Evolutionary conservation across 2,329 filamentous ascomycete species (phyloP).

Genomic region (Bretziella fagacearum): DNA sequence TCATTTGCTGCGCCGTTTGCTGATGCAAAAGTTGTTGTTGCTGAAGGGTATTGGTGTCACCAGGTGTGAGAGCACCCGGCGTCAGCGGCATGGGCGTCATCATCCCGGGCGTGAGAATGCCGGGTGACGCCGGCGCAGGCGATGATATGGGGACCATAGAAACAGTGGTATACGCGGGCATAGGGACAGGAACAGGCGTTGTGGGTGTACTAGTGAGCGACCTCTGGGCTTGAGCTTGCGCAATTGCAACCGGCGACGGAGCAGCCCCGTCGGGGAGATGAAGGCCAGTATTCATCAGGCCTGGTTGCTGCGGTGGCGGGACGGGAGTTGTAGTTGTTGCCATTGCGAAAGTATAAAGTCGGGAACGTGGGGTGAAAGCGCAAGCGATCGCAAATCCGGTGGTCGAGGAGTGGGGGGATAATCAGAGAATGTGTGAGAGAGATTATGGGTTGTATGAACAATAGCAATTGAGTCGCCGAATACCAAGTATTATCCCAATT

Average conservation of each 20-base stretch:
- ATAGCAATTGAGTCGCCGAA: no score
- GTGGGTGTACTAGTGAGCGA: conserved; percentile 6
- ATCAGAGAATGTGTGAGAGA: no score
- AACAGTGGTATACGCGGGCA: conserved; percentile 17
- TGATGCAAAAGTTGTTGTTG: conserved; percentile 10
- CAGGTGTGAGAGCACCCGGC: neutral
- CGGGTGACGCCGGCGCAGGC: conserved; percentile 11
- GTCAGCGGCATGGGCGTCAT: conserved; percentile 11
- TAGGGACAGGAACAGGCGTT: conserved; percentile 6
- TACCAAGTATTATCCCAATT: no score
- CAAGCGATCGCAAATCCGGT: no score
- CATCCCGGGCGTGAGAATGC: conserved; percentile 9
- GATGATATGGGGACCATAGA: conserved; percentile 16
- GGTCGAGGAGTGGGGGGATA: no score
- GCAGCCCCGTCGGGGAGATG: conserved; percentile 16
- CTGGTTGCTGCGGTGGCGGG: conserved; percentile 10
- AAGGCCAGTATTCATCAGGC: conserved; percentile 13
- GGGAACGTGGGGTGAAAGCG: neutral
- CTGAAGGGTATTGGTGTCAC: neutral
- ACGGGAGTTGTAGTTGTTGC: conserved; percentile 12
- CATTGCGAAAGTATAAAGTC: conserved; percentile 9
- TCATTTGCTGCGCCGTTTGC: conserved; percentile 6
- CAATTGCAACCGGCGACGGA: conserved; percentile 15
- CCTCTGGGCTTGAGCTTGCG: conserved; percentile 15
- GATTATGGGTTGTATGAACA: no score